phyloP scores from a whole-genome alignment of 371 early-diverging fungal genomes.

The Mortierella sp. region DNA sequence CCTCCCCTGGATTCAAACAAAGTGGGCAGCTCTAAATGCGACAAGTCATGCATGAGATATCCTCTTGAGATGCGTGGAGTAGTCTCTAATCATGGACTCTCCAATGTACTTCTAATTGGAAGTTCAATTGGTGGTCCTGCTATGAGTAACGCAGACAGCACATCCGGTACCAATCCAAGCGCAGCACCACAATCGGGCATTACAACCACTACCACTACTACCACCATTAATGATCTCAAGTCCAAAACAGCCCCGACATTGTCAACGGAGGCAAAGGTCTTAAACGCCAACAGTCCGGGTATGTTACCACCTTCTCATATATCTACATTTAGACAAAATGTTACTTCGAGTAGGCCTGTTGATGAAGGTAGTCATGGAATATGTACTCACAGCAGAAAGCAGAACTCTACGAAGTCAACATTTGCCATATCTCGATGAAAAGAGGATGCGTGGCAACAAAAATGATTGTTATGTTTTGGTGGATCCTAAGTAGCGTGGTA shows the following conservation, averaged over 20 bases:
- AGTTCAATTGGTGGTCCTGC: slow-evolving; percentile 4
- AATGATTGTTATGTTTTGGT: no score
- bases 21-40: slow-evolving; percentile 39
- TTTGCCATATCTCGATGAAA: background rate
- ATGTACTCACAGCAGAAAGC: background rate
- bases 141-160: background rate
- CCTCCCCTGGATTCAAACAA: slow-evolving; percentile 36
- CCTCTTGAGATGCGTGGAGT: slow-evolving; percentile 55
- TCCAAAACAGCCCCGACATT: background rate
- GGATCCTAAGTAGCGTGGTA: background rate
- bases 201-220: background rate
- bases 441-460: no score
- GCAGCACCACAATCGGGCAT: background rate
- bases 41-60: slow-evolving; percentile 50
- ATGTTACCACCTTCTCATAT: slow-evolving; percentile 23
- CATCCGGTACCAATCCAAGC: background rate
- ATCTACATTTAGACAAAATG: slow-evolving; percentile 8
- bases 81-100: slow-evolving; percentile 14
- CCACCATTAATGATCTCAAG: background rate
- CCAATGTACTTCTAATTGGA: slow-evolving; percentile 43
- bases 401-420: background rate
- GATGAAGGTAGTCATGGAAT: slow-evolving; percentile 44
- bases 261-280: slow-evolving; percentile 25
- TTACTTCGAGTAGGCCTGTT: slow-evolving; percentile 14
- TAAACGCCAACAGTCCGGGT: slow-evolving; percentile 37